Conservation (phyloP, 1,284 basidiomycete genomes). For the Pseudozyma hubeiensis region DNA sequence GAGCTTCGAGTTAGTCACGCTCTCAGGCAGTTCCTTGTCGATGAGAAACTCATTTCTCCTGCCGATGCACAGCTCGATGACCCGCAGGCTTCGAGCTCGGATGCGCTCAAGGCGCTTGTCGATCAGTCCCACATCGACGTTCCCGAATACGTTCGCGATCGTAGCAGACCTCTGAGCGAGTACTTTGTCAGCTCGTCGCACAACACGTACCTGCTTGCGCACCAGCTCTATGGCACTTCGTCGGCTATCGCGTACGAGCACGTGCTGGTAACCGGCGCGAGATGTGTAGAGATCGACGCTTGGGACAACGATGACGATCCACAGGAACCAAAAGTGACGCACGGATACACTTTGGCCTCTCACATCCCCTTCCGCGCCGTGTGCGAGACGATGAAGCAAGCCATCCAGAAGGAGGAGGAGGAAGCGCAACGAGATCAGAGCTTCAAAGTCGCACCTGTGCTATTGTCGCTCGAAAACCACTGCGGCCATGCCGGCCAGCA, state of each 20-base stretch:
- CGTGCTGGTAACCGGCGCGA: constrained; percentile 73
- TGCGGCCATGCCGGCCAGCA: constrained; percentile 73
- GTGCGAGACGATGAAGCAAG: constrained; percentile 51
- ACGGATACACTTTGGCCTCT: constrained; percentile 65
- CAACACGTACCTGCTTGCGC: constrained; percentile 75
- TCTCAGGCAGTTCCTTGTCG: constrained; percentile 45
- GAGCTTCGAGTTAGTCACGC: constrained; percentile 58
- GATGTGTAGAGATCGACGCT: constrained; percentile 79
- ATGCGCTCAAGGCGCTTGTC: constrained; percentile 43
- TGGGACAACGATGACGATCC: constrained; percentile 73
- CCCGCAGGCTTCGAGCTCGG: constrained; percentile 11
- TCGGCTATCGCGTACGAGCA: constrained; percentile 75
- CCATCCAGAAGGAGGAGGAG: constrained; percentile 37
- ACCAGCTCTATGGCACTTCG: constrained; percentile 75
- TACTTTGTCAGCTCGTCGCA: constrained; percentile 72
- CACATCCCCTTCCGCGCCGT: constrained; percentile 54
- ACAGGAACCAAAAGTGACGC: constrained; percentile 75
- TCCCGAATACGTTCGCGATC: constrained; percentile 52
- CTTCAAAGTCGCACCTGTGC: constrained; percentile 70
- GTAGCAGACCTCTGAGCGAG: constrained; percentile 48
- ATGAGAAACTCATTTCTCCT: constrained; percentile 38
- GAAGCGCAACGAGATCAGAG: constrained; percentile 18
- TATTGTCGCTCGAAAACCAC: constrained; percentile 77
- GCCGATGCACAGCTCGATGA: constrained; percentile 38
- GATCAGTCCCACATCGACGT: constrained; percentile 55